Conservation (phyloP, 805 yeast genomes). For the Metschnikowia peoriensis region DNA sequence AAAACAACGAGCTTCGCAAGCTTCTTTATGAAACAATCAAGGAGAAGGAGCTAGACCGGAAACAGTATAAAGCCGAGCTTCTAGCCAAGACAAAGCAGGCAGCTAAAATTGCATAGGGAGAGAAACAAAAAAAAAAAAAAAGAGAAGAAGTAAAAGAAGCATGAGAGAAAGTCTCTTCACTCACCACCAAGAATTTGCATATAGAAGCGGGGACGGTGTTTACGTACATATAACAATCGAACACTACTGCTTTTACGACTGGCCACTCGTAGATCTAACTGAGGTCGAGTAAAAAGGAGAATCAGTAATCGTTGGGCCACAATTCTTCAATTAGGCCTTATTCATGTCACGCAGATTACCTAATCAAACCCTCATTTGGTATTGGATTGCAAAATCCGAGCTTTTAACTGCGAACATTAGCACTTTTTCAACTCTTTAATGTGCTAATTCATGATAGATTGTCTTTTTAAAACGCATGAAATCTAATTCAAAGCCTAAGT, state of each 20-base stretch:
- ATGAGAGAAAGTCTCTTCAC: not conserved
- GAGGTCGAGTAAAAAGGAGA: not conserved
- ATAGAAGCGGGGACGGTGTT: not conserved
- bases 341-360: too few relatives aligned
- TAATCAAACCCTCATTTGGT: too few relatives aligned
- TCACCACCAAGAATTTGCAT: not conserved
- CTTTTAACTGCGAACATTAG: too few relatives aligned
- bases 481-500: too few relatives aligned
- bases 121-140: not conserved
- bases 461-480: too few relatives aligned
- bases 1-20: slow-evolving; percentile 32
- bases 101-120: not conserved
- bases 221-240: not conserved
- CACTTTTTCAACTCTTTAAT: too few relatives aligned
- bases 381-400: too few relatives aligned
- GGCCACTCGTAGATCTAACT: not conserved
- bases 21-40: slow-evolving; percentile 29
- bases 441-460: too few relatives aligned
- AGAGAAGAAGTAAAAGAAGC: not conserved
- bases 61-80: slow-evolving; percentile 16
- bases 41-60: slow-evolving; percentile 24
- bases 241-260: not conserved
- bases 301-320: too few relatives aligned
- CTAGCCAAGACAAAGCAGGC: not conserved
- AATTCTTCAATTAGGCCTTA: too few relatives aligned